Percentiles rank a stretch among this genome's conserved stretches.
These are phyloP conservation scores for Benincasa hispida DNA, from an alignment of 306 rosid genomes.

Conservation along the genomic window DNA sequence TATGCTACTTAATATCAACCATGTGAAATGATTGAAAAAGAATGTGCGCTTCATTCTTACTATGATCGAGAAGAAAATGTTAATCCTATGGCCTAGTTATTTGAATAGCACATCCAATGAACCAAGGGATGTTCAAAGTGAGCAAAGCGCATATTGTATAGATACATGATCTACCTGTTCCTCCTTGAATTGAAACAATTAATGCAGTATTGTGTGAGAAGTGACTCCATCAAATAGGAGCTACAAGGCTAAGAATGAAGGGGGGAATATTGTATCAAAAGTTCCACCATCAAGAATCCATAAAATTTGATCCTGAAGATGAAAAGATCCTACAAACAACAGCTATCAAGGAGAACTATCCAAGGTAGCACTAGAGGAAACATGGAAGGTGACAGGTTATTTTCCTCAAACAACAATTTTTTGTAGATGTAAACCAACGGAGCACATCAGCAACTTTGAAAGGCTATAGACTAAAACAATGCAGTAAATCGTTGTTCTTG, in stretches of 20 bases:
- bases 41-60: neutral
- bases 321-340: neutral
- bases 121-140: neutral
- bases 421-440: neutral
- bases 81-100: neutral
- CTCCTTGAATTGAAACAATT: neutral
- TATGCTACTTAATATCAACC: too few species aligned
- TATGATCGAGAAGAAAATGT: neutral
- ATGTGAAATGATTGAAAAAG: neutral
- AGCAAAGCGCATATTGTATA: neutral
- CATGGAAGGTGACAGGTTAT: neutral
- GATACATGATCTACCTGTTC: neutral
- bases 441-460: neutral
- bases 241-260: neutral
- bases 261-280: neutral
- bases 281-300: neutral
- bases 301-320: neutral
- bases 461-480: neutral
- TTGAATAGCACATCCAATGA: neutral
- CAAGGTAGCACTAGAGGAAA: neutral
- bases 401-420: neutral
- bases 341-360: neutral
- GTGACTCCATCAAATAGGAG: neutral
- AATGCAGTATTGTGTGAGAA: neutral
- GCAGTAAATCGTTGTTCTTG: neutral